phyloP scores from a whole-genome alignment of 352 stramenopile species.

The Globisporangium radiosum region DNA sequence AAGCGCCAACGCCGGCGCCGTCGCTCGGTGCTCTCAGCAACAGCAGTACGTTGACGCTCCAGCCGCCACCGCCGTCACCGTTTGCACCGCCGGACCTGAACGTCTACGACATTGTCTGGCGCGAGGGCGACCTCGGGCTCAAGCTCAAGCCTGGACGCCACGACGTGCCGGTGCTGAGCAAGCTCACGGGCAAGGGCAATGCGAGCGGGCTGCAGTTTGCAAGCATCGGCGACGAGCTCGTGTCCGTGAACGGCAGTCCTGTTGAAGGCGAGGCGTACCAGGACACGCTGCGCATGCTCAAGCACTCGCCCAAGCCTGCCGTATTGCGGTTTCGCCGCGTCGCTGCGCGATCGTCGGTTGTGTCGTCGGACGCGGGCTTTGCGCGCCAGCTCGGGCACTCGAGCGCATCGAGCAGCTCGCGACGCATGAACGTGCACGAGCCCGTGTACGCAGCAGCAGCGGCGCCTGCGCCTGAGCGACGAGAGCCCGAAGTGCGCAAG shows the following conservation, averaged over 20 bases:
- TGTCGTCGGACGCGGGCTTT: constrained; percentile 33
- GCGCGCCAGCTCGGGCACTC: constrained; percentile 18
- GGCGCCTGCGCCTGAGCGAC: neutral
- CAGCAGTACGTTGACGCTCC: neutral
- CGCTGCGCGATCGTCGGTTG: constrained; percentile 34
- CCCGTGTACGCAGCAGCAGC: constrained; percentile 12
- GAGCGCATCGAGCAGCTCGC: constrained; percentile 13
- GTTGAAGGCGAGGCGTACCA: constrained; percentile 81
- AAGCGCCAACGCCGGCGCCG: constrained; percentile 16
- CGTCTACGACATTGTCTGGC: constrained; percentile 86
- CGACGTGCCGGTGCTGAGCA: constrained; percentile 77
- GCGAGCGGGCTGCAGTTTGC: constrained; percentile 80
- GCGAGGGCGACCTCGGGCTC: constrained; percentile 76
- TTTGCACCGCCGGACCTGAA: constrained; percentile 31
- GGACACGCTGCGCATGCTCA: constrained; percentile 80
- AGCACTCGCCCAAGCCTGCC: constrained; percentile 79
- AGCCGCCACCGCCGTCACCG: constrained; percentile 16
- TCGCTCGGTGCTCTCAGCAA: neutral
- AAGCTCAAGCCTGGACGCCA: constrained; percentile 78
- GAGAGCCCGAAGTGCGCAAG: constrained; percentile 33
- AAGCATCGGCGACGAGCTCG: constrained; percentile 73
- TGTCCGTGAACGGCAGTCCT: constrained; percentile 76
- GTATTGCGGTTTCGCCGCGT: constrained; percentile 76
- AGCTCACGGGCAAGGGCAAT: constrained; percentile 77
- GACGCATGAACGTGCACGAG: constrained; percentile 41